phyloP scores from a whole-genome alignment of 805 yeast species.

The Candida krabiensis region DNA sequence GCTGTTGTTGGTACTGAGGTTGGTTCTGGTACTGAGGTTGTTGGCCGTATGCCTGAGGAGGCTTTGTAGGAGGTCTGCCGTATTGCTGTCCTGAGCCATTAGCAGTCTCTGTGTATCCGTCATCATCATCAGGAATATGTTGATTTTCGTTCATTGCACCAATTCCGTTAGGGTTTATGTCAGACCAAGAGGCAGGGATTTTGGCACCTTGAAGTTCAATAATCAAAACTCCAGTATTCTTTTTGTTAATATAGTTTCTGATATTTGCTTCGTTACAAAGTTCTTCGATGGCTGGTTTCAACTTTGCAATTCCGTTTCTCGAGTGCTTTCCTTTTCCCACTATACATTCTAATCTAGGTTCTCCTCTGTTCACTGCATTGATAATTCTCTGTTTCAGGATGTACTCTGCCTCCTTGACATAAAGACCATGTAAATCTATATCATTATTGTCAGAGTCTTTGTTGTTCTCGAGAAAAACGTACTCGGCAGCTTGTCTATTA shows the following conservation, averaged over 20 bases:
- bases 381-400: slow-evolving; percentile 71
- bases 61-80: background rate
- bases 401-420: slow-evolving; percentile 83
- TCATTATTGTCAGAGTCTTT: slow-evolving; percentile 83
- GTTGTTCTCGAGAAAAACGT: slow-evolving; percentile 84
- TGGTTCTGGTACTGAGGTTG: slow-evolving; percentile 29
- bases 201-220: slow-evolving; percentile 57
- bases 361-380: slow-evolving; percentile 60
- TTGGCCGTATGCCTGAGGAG: slow-evolving; percentile 17
- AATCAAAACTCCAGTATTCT: slow-evolving; percentile 79
- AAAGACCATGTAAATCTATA: slow-evolving; percentile 91
- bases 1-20: slow-evolving; percentile 34
- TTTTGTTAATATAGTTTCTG: slow-evolving; percentile 58
- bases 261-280: slow-evolving; percentile 69
- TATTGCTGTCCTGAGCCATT: slow-evolving; percentile 10
- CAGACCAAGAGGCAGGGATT: slow-evolving; percentile 40
- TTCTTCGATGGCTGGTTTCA: slow-evolving; percentile 85
- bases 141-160: slow-evolving; percentile 33
- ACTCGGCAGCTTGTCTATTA: slow-evolving; percentile 84
- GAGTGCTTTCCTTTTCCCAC: slow-evolving; percentile 95
- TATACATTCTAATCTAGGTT: slow-evolving; percentile 69
- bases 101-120: slow-evolving; percentile 6
- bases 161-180: slow-evolving; percentile 30
- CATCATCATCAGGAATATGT: slow-evolving; percentile 23
- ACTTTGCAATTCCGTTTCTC: slow-evolving; percentile 74